phyloP scores from a whole-genome alignment of 78 protist species.

The Dictyostelium brefeldianum region DNA sequence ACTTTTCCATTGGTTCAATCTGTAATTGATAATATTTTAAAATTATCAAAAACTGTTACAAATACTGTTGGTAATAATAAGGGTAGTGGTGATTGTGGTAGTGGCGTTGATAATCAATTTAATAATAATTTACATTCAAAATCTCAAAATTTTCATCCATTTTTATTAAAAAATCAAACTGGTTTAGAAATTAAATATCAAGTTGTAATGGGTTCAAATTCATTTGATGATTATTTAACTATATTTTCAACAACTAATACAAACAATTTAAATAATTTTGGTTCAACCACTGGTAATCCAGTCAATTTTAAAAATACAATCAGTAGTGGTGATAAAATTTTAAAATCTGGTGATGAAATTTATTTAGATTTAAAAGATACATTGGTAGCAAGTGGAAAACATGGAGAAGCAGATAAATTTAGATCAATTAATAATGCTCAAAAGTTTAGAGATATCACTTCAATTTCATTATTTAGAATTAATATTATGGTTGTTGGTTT shows the following conservation, averaged over 20 bases:
- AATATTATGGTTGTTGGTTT: conserved; percentile 16
- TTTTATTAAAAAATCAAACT: conserved; percentile 40
- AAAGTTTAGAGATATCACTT: conserved; percentile 60
- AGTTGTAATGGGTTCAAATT: neutral
- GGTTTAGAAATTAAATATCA: conserved; percentile 32
- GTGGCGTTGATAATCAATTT: neutral
- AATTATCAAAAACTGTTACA: neutral
- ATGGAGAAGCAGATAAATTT: neutral
- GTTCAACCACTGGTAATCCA: neutral
- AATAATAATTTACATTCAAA: conserved; percentile 1
- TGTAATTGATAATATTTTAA: neutral
- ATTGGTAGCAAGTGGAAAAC: neutral
- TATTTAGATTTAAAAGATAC: conserved; percentile 25
- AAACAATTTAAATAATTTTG: neutral
- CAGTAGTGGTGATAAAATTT: neutral
- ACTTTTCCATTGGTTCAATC: conserved; percentile 25
- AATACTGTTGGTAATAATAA: neutral
- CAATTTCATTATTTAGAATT: conserved; percentile 37
- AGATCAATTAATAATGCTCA: conserved; percentile 19
- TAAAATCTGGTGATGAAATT: conserved; percentile 4
- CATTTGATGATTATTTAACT: neutral
- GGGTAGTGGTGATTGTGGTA: neutral
- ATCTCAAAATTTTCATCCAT: conserved; percentile 25
- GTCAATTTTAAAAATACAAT: neutral
- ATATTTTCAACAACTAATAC: neutral